Percentiles rank a stretch among this genome's conserved stretches.
phyloP scores from a whole-genome alignment of 306 rosid genomes.

The Rosa chinensis region DNA sequence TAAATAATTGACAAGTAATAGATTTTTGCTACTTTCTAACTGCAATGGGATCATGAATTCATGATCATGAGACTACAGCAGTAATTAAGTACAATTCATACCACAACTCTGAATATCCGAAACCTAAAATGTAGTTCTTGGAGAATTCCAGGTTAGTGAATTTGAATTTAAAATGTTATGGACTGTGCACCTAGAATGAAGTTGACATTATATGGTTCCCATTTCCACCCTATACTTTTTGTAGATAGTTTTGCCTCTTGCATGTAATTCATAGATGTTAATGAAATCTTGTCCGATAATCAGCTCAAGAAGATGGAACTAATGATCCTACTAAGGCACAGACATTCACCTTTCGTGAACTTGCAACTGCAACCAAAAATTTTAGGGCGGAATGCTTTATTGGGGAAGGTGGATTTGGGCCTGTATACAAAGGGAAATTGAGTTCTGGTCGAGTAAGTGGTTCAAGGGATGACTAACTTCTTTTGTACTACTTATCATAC shows the following conservation, averaged over 20 bases:
- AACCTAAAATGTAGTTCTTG: neutral
- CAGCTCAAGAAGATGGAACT: slow-evolving; percentile 18
- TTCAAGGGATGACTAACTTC: neutral
- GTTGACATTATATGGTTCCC: neutral
- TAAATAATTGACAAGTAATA: neutral
- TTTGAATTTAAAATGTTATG: neutral
- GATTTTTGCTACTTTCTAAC: neutral
- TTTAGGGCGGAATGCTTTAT: slow-evolving; percentile 51
- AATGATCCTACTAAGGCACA: slow-evolving; percentile 22
- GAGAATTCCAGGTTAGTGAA: neutral
- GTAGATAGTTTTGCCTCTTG: neutral
- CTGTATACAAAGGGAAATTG: slow-evolving; percentile 60
- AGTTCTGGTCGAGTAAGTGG: slow-evolving; percentile 41
- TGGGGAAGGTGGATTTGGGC: slow-evolving; percentile 82
- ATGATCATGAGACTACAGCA: too few relatives aligned
- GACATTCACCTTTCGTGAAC: slow-evolving; percentile 57
- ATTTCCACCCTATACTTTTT: neutral
- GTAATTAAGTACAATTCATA: too few relatives aligned
- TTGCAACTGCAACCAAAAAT: slow-evolving; percentile 60
- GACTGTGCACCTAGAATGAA: neutral
- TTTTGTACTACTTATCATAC: neutral
- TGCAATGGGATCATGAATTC: too few relatives aligned
- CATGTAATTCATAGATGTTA: slow-evolving; percentile 1
- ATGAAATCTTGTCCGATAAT: slow-evolving; percentile 6
- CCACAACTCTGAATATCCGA: too few relatives aligned